Base-by-base conservation (phyloP, 2,329 filamentous ascomycete species). In the Beauveria rudraprayagi region DNA sequence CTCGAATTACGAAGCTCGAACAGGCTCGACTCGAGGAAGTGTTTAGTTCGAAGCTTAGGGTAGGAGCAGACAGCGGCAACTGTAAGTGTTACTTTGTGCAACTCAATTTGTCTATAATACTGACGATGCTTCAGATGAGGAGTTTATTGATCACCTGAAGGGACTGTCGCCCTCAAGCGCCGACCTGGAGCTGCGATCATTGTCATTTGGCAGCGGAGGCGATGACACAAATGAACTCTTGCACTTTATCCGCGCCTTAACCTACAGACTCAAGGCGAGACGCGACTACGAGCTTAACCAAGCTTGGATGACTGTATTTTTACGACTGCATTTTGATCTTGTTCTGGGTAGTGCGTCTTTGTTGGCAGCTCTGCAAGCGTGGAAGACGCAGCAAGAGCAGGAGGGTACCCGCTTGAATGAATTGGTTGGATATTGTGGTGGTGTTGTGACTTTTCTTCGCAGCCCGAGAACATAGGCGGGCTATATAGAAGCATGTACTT, bases 281-380 rank as follows among this genome's bases (percentile, higher is more conserved):
- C 84, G 83, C 53, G 94, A 97, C 73, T 99, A 96, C 73, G 94
- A 99, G 75, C 81, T 99, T 44, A 89, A 91, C 17, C 92, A 97
- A 74, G 91, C 92, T 0, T 99, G 94, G 93, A 97, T 99, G 92
- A 87, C 89, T 2, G 93, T 97, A 1, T 96, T 97, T 69, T 72
- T 99, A 62, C 84, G 87, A 53, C 77, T 96, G 46, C 93, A 97
- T 73, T 83, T 83, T 64, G 82, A 85, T 65, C 65, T 80, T 43
- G 74, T 83, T 47, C 77, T 77, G 75, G 79, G 76, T 70, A 82
- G 69, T 72, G 75, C 77, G 65, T 68, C 72, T 34, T 72, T 93
- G 16, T 78, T 85, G 51, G 76, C 74, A 1, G 84, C 83, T 52
- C 74, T 97, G 63, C 73, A 75, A 57, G 80, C 82, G 66, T 97